These are phyloP conservation scores for Cordyceps fumosorosea DNA, from an alignment of 2,329 filamentous ascomycete genomes.

Conservation along the genomic window DNA sequence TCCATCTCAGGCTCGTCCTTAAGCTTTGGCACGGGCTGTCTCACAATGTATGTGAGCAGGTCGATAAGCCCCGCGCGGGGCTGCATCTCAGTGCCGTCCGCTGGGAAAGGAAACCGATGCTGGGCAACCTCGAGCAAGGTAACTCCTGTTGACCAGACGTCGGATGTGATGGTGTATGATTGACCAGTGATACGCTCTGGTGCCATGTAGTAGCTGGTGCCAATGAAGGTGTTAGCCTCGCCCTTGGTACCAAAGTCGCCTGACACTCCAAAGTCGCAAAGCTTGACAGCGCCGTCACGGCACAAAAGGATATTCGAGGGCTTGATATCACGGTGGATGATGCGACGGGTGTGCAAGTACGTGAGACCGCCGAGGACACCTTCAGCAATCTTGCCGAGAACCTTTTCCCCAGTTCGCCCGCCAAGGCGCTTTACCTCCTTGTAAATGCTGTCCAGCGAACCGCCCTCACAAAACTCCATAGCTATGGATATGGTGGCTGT, in stretches of 20 bases:
- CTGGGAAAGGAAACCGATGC: constrained; percentile 95
- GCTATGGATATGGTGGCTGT: constrained; percentile 96
- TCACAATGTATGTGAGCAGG: constrained; percentile 92
- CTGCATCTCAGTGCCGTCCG: constrained; percentile 92
- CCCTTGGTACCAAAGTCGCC: constrained; percentile 98
- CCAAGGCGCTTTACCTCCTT: constrained; percentile 94
- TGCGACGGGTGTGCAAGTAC: constrained; percentile 91
- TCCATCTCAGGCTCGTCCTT: constrained; percentile 89
- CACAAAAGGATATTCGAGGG: constrained; percentile 94
- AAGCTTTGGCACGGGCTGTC: constrained; percentile 87
- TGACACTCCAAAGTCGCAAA: constrained; percentile 96
- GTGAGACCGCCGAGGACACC: constrained; percentile 89
- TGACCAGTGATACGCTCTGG: constrained; percentile 96
- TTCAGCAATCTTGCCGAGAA: constrained; percentile 92
- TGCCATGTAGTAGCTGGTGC: constrained; percentile 98
- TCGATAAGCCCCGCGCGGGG: constrained; percentile 90
- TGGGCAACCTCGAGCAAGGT: constrained; percentile 98
- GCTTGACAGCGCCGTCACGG: constrained; percentile 86
- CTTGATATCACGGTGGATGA: constrained; percentile 98
- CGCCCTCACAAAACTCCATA: constrained; percentile 98
- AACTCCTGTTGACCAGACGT: constrained; percentile 96
- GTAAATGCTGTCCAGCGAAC: constrained; percentile 93
- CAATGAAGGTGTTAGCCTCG: constrained; percentile 97
- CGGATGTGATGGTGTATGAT: constrained; percentile 96
- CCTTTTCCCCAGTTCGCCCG: constrained; percentile 92